These are phyloP conservation scores for Endoconidiophora polonica DNA, from an alignment of 2,329 filamentous ascomycete species.

Conservation along the genomic window DNA sequence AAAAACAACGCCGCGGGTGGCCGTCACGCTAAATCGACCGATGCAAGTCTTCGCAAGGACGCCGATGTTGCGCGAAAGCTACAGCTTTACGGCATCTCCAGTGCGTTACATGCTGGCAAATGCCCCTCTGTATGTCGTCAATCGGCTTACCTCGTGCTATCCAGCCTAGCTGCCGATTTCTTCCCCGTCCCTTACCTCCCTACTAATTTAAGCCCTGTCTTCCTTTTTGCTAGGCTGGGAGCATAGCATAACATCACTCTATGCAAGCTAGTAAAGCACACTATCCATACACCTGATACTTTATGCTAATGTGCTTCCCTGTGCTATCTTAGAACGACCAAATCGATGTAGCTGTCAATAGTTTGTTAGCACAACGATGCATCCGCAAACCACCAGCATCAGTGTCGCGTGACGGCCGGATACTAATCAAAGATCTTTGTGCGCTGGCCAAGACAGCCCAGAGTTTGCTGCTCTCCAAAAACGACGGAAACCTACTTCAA, in stretches of 20 bases:
- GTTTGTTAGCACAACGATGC: constrained; percentile 55
- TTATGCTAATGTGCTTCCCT: constrained; percentile 11
- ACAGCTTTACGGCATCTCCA: constrained; percentile 79
- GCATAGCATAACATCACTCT: not conserved
- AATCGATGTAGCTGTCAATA: constrained; percentile 89
- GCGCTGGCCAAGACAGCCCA: constrained; percentile 75
- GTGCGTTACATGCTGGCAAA: constrained; percentile 76
- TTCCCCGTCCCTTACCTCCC: not conserved
- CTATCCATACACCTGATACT: not conserved
- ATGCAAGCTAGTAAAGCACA: not conserved
- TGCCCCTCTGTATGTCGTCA: constrained; percentile 57
- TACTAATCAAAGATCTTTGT: constrained; percentile 60
- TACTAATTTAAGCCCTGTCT: not conserved
- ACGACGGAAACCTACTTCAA: constrained; percentile 82
- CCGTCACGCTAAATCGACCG: not conserved
- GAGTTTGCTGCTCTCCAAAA: constrained; percentile 75
- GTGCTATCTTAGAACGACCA: constrained; percentile 56
- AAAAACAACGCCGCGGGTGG: no score
- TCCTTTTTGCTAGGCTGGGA: not conserved
- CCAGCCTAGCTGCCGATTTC: not conserved
- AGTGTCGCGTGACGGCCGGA: constrained; percentile 67
- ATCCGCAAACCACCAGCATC: constrained; percentile 54
- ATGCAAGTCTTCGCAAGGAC: constrained; percentile 55
- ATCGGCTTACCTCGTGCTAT: constrained; percentile 6
- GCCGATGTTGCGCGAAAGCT: constrained; percentile 83